Evolutionary conservation across 192 early-diverging fungal genomes (phyloP).

Genomic region (Umbelopsis isabellina): DNA sequence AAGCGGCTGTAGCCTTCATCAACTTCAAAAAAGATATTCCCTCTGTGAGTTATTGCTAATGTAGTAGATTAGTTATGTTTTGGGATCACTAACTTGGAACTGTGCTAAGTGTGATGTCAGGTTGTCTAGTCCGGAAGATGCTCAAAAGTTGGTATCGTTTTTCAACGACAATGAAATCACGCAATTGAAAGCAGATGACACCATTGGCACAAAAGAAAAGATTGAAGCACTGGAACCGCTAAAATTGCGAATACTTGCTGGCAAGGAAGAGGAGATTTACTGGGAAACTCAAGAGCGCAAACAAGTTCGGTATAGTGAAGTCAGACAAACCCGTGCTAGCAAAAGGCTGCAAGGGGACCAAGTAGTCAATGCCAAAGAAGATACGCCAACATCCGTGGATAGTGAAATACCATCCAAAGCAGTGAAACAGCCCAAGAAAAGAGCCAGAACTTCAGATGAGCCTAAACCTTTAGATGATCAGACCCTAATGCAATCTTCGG

Average conservation of each 20-base stretch:
- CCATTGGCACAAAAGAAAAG: not conserved
- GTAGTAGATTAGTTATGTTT: no score
- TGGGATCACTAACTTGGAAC: no score
- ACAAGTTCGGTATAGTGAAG: not conserved
- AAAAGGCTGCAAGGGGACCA: not conserved
- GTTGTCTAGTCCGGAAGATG: not conserved
- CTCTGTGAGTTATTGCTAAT: not conserved
- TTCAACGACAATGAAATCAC: not conserved
- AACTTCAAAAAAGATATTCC: slow-evolving; percentile 21
- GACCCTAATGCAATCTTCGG: no score
- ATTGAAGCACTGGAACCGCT: not conserved
- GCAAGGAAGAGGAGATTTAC: slow-evolving; percentile 18
- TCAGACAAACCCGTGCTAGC: not conserved
- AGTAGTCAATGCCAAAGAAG: not conserved
- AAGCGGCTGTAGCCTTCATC: not conserved
- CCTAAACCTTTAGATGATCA: no score
- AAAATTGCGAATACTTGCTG: slow-evolving; percentile 11
- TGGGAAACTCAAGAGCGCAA: slow-evolving; percentile 11
- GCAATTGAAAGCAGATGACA: not conserved
- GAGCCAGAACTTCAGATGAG: no score
- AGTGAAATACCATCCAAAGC: no score
- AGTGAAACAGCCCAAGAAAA: no score
- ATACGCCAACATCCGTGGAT: no score
- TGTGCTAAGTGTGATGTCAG: not conserved
- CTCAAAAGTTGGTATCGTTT: not conserved